Evolutionary conservation across 495 filamentous ascomycete genomes (phyloP), one percentile per base, ranked within the genome.

Genomic region (Aspergillus sclerotiicarbonarius): DNA sequence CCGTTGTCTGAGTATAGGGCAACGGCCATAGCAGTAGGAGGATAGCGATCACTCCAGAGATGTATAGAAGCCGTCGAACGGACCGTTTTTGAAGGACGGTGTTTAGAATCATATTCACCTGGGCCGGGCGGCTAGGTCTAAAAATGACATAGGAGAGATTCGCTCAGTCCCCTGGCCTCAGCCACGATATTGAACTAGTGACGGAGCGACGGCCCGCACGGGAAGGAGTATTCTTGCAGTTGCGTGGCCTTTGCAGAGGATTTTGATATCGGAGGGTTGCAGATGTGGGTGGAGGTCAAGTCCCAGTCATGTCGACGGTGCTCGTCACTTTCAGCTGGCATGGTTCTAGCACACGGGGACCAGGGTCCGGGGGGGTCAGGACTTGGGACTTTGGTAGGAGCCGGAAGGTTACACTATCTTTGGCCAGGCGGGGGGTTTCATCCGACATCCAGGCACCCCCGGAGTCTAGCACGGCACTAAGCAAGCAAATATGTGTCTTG

Each of bases 21-120:
- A 53, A 31, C 45, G 55, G 51, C 54, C 51, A 62, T 29, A 58
- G 44, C n/a, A 47, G 44, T 13, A 49, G 53, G 12, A 51, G 6
- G 49, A 58, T 48, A 32, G 47, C 37, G 21, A 51, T 45, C 18
- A 45, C 54, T 7, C 60, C 60, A 20, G 58, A 4, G 32, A 41
- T 1, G 32, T 45, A 30, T 10, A 54, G 43, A 7, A 57, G 8
- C 31, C 53, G 19, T 9, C 59, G 59, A 31, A 39, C 43, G 49
- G 45, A n/a, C 18, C 54, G 48, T 45, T 46, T 33, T 31, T 57
- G 59, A 35, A 43, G 48, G 1, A 41, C 44, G 8, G 54, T 25
- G 25, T 5, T 57, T 39, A 57, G 45, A 13, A 33, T 16, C 59
- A 61, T 61, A 15, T n/a, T 49, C 10, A 15, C 2, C 29, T 30